Evolutionary conservation across 2,329 filamentous ascomycete species (phyloP).

Genomic region (Fusarium nodosum): DNA sequence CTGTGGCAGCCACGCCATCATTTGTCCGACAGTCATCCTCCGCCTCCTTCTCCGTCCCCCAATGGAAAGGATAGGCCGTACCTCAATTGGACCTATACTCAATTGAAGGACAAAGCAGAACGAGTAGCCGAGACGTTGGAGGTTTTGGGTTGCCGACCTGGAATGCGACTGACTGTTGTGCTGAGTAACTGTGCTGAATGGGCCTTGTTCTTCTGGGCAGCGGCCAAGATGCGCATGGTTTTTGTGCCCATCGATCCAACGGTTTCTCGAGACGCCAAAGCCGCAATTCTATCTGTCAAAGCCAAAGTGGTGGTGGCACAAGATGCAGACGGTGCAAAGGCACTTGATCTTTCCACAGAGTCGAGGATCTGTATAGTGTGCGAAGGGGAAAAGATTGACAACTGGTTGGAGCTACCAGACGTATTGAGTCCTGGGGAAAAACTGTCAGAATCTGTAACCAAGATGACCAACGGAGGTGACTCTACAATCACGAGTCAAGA

Average conservation of each 20-base stretch:
- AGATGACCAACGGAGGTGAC: background rate
- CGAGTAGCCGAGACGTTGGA: constrained; percentile 46
- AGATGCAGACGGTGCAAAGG: constrained; percentile 43
- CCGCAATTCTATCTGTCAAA: constrained; percentile 43
- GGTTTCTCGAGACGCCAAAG: constrained; percentile 41
- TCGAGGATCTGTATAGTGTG: constrained; percentile 47
- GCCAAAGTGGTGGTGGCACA: constrained; percentile 54
- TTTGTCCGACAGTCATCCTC: constrained; percentile 7
- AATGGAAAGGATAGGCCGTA: constrained; percentile 20
- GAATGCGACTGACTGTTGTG: constrained; percentile 52
- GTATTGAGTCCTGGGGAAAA: constrained; percentile 12
- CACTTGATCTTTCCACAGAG: constrained; percentile 33
- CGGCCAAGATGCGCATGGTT: constrained; percentile 52
- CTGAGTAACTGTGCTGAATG: constrained; percentile 58
- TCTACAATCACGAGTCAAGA: constrained; percentile 1
- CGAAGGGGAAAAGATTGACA: constrained; percentile 24
- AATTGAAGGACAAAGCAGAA: constrained; percentile 47
- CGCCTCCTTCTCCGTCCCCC: background rate
- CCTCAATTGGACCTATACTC: constrained; percentile 52
- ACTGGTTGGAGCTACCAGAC: constrained; percentile 43
- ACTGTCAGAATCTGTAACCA: background rate
- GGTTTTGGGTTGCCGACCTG: constrained; percentile 44
- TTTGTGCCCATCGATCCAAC: constrained; percentile 56
- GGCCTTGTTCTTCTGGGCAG: constrained; percentile 56
- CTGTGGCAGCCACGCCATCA: constrained; percentile 51